These are phyloP conservation scores for Jaltomata sinuosa DNA, from an alignment of 257 asterid genomes.

Conservation along the genomic window DNA sequence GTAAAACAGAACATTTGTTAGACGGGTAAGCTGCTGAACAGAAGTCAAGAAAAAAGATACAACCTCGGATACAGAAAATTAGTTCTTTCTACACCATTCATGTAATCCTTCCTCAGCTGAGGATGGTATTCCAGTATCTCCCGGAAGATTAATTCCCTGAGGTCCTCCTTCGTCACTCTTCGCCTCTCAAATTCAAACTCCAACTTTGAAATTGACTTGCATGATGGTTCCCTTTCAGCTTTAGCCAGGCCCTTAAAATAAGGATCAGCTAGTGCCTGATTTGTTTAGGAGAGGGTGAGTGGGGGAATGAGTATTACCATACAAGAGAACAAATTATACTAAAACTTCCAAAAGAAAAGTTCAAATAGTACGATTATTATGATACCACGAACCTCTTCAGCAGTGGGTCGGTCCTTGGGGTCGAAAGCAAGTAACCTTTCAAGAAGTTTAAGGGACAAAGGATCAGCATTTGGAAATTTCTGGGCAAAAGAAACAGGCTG, in stretches of 20 bases:
- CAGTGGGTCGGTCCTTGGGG: conserved; percentile 85
- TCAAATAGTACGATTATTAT: not conserved
- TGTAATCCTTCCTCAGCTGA: conserved; percentile 68
- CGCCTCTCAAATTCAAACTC: conserved; percentile 88
- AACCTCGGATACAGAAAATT: conserved; percentile 77
- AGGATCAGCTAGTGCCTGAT: conserved; percentile 75
- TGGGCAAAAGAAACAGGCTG: conserved; percentile 51
- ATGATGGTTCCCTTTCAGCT: conserved; percentile 78
- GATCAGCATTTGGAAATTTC: conserved; percentile 81
- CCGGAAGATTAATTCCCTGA: conserved; percentile 67
- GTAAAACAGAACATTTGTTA: not conserved
- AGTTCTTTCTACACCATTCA: conserved; percentile 61
- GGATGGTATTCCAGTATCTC: conserved; percentile 87
- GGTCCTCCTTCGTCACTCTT: conserved; percentile 71
- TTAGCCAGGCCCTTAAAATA: conserved; percentile 73
- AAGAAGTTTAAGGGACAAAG: conserved; percentile 59
- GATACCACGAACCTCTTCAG: conserved; percentile 55
- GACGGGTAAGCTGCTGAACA: not conserved
- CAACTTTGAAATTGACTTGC: conserved; percentile 64
- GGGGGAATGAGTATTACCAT: not conserved
- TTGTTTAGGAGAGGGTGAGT: not conserved
- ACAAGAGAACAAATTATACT: not conserved
- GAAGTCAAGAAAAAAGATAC: not conserved
- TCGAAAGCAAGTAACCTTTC: conserved; percentile 78
- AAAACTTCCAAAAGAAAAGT: not conserved